Conservation (phyloP, 208 protist genomes). For the Sergeia podlipaevii region DNA sequence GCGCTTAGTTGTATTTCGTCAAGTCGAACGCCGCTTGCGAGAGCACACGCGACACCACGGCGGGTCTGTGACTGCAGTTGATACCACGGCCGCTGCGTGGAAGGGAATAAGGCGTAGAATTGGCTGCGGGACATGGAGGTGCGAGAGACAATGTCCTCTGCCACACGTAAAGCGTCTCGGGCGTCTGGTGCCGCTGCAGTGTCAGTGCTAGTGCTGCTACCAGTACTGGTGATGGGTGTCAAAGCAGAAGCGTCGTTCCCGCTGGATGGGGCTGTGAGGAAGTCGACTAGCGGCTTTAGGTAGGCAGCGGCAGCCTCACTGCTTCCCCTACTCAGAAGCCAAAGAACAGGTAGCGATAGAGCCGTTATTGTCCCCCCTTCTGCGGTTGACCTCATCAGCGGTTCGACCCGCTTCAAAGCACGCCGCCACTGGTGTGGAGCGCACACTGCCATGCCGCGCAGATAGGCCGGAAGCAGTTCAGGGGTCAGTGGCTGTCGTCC, state of each 20-base stretch:
- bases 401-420: slow-evolving; percentile 22
- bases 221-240: too few species aligned
- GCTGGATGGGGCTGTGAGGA: background rate
- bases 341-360: slow-evolving; percentile 21
- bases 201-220: too few species aligned
- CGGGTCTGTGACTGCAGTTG: slow-evolving; percentile 13
- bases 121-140: background rate
- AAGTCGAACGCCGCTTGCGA: slow-evolving; percentile 45
- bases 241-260: too few species aligned
- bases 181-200: too few species aligned
- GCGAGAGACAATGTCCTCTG: background rate
- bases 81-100: background rate
- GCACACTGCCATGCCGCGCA: slow-evolving; percentile 42
- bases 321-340: slow-evolving; percentile 46
- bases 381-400: background rate
- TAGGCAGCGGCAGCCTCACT: slow-evolving; percentile 7
- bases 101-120: background rate
- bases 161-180: too few species aligned
- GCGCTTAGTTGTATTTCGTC: slow-evolving; percentile 67
- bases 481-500: slow-evolving; percentile 22
- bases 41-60: slow-evolving; percentile 25
- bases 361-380: background rate
- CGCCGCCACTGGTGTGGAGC: slow-evolving; percentile 37
- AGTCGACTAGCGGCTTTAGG: background rate
- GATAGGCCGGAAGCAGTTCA: slow-evolving; percentile 37